Conservation (phyloP, 2,329 filamentous ascomycete species). For the Colletotrichum godetiae region DNA sequence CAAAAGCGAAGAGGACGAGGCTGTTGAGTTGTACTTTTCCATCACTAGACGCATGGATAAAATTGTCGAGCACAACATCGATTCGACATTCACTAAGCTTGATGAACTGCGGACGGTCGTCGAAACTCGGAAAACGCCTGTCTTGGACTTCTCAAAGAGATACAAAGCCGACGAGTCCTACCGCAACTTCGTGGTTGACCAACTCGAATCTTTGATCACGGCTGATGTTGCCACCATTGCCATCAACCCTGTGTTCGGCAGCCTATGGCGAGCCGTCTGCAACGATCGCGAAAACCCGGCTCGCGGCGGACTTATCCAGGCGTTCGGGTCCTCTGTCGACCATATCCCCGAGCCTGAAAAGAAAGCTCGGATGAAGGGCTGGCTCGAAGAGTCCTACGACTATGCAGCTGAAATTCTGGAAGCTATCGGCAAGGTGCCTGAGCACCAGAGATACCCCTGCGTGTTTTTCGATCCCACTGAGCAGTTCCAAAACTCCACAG, state of each 20-base stretch:
- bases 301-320: constrained; percentile 53
- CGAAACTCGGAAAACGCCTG: constrained; percentile 37
- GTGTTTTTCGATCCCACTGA: constrained; percentile 62
- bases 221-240: constrained; percentile 56
- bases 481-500: constrained; percentile 42
- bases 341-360: constrained; percentile 45
- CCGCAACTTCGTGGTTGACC: constrained; percentile 48
- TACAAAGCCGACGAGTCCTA: constrained; percentile 53
- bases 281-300: constrained; percentile 55
- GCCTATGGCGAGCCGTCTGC: constrained; percentile 61
- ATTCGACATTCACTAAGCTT: constrained; percentile 32
- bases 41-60: not conserved
- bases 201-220: constrained; percentile 56
- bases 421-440: constrained; percentile 49
- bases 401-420: constrained; percentile 55
- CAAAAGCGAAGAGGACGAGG: constrained; percentile 9
- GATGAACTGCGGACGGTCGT: constrained; percentile 41
- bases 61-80: constrained; percentile 30
- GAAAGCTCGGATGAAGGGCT: constrained; percentile 54
- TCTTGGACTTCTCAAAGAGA: constrained; percentile 51
- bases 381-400: constrained; percentile 64
- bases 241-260: constrained; percentile 62
- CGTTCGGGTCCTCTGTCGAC: constrained; percentile 54
- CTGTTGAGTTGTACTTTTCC: constrained; percentile 8
- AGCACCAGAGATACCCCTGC: constrained; percentile 55